phyloP scores from a whole-genome alignment of 2,329 filamentous ascomycete species.

The Penicillium digitatum region DNA sequence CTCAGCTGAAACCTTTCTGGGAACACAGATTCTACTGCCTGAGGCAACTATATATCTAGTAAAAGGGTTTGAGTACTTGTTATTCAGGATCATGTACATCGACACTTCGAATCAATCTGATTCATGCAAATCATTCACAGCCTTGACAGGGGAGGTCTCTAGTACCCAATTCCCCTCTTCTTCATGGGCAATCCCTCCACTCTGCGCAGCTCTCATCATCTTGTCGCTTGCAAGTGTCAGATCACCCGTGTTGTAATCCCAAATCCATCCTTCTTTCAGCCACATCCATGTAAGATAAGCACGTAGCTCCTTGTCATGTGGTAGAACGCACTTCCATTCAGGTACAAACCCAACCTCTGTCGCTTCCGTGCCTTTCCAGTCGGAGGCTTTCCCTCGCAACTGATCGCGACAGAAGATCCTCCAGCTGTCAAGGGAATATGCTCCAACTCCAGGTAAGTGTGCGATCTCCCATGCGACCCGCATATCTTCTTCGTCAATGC shows the following conservation, averaged over 20 bases:
- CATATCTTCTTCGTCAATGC: constrained; percentile 48
- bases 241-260: constrained; percentile 67
- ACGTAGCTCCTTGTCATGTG: constrained; percentile 81
- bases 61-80: not conserved
- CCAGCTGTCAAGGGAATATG: constrained; percentile 86
- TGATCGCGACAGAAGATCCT: constrained; percentile 86
- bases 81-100: constrained; percentile 12
- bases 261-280: constrained; percentile 79
- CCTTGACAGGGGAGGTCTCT: constrained; percentile 32
- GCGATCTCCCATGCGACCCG: constrained; percentile 74
- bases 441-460: constrained; percentile 70
- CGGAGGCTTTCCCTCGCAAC: constrained; percentile 61
- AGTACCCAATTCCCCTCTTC: constrained; percentile 40
- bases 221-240: constrained; percentile 40
- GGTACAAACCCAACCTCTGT: constrained; percentile 60
- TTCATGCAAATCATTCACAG: constrained; percentile 24
- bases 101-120: constrained; percentile 1
- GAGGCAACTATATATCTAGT: not conserved
- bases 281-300: constrained; percentile 88
- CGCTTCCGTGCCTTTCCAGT: constrained; percentile 60
- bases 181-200: constrained; percentile 43
- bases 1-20: constrained; percentile 5
- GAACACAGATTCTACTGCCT: not conserved
- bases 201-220: constrained; percentile 36
- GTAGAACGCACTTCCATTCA: constrained; percentile 85